Evolutionary conservation across 2,329 filamentous ascomycete species (phyloP), one percentile per base, ranked within the genome.

Genomic region (Albophoma yamanashiensis): DNA sequence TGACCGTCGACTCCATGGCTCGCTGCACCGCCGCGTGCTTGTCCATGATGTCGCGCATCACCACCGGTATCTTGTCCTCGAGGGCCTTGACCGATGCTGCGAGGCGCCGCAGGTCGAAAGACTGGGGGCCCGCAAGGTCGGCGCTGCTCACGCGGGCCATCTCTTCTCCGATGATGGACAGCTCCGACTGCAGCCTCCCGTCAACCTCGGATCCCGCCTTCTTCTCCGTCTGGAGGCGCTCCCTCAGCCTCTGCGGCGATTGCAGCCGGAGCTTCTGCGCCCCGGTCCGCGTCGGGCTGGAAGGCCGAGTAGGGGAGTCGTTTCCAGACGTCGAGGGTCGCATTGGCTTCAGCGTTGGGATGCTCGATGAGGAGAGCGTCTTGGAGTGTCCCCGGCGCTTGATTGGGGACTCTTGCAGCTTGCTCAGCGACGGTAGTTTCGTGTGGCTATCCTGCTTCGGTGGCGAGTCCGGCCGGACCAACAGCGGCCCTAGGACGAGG

Each of bases 201-300:
- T 92, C 89, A 0, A 87, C 85, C 11, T 86, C 84, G 6, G 86
- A 84, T 20, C 92, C 84, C 0, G 87, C 83, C 59, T 83, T 85
- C 73, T 92, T 91, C 71, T 96, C 92, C 56, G 84, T 87, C 67
- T 93, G 88, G 0, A 97, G 80, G 40, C 93, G 87, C 75, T 97
- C 92, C 22, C 92, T 89, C 25, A 93, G 78, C 70, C 89, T 92
- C 66, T 89, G 88, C 0, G 87, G 81, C 17, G 84, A 88, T 63
- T 90, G 87, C 14, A 90, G 79, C 14, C 88, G 85, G 40, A 91
- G 77, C 65, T 85, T 88, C 57, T 74, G 75, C 14, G 70, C 72
- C 63, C 69, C 60, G 56, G 63, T 63, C 64, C 74, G 61, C 67
- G 75, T 50, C 9, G 71, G 70, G 47, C 70, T 72, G 39, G 60